phyloP scores from a whole-genome alignment of 768 basidiomycete species.

The Boletus huronensis region DNA sequence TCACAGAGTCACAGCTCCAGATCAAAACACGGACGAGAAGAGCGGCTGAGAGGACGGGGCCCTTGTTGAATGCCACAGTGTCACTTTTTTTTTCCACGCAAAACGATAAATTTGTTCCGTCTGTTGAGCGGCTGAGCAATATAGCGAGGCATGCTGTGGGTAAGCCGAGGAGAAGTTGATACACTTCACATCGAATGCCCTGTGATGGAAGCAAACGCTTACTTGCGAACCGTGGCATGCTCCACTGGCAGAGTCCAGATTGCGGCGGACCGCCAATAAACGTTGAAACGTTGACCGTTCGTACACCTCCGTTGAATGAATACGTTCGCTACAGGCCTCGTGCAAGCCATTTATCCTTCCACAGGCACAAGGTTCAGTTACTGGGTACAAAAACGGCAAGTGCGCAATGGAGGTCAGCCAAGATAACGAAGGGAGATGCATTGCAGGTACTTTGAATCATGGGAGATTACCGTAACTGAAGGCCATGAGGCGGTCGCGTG shows the following conservation, averaged over 20 bases:
- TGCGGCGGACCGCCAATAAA: constrained; percentile 4
- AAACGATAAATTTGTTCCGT: not conserved
- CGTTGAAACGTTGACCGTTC: not conserved
- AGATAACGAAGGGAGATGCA: constrained; percentile 1
- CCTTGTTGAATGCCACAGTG: not conserved
- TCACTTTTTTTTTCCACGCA: not conserved
- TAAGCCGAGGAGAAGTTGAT: constrained; percentile 14
- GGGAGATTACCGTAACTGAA: constrained; percentile 12
- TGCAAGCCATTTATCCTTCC: not conserved
- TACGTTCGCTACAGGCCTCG: not conserved
- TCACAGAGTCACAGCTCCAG: not conserved
- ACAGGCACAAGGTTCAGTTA: constrained; percentile 6
- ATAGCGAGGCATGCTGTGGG: constrained; percentile 2
- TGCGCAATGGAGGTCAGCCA: constrained; percentile 16
- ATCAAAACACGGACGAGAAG: not conserved
- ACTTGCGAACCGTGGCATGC: not conserved
- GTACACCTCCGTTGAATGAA: constrained; percentile 1
- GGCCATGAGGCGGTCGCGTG: constrained; percentile 32
- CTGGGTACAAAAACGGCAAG: constrained; percentile 5
- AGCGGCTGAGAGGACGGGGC: not conserved
- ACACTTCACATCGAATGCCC: not conserved
- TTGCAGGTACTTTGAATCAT: constrained; percentile 2
- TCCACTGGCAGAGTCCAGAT: too few species aligned
- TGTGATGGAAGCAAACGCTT: constrained; percentile 7
- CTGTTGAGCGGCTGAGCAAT: not conserved